Evolutionary conservation across 129 eudicot genomes (phyloP), one percentile per base, ranked within the genome.

Genomic region (Erigeron canadensis): DNA sequence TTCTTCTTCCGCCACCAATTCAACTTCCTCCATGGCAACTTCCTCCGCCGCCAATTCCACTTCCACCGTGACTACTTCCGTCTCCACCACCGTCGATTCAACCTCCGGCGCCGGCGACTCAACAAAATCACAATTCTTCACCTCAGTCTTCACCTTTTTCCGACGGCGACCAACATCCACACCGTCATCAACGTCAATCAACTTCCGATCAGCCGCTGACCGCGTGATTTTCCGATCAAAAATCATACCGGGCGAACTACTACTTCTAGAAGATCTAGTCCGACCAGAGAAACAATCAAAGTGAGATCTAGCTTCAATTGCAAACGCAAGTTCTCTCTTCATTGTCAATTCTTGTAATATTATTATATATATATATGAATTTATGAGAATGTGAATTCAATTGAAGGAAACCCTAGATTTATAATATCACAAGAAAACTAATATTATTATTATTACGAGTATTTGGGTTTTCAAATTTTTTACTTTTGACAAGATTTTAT

Each of bases 301-400:
- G 43, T 75, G 79, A 4, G 77, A 73, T 71, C 81, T 83, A 61
- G 85, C 79, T 72, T 86, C 81, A 79, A 83, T 54, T 66, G 83
- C 85, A 64, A 64, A 80, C 18, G 90, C 85, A 48, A 86, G 48
- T 67, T 86, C 90, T 57, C 87, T 74, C 70, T 86, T 86, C 90
- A 86, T 86, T 7, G n/a, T n/a, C n/a, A n/a, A n/a, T n/a, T n/a
- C n/a, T n/a, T n/a, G n/a, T n/a, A n/a, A n/a, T n/a, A n/a, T n/a
- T n/a, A n/a, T n/a, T n/a, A n/a, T n/a, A n/a, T n/a, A n/a, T n/a
- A n/a, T n/a, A n/a, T n/a, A n/a, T 48, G 69, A 34, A 16, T 55
- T 65, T 57, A 60, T 28, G 67, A 58, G 75, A 75, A 76, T 67
- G 76, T 58, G 61, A 38, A 55, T 16, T 53, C 38, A 38, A 18